phyloP scores from a whole-genome alignment of 768 basidiomycete species.

The Amanita exitialis region DNA sequence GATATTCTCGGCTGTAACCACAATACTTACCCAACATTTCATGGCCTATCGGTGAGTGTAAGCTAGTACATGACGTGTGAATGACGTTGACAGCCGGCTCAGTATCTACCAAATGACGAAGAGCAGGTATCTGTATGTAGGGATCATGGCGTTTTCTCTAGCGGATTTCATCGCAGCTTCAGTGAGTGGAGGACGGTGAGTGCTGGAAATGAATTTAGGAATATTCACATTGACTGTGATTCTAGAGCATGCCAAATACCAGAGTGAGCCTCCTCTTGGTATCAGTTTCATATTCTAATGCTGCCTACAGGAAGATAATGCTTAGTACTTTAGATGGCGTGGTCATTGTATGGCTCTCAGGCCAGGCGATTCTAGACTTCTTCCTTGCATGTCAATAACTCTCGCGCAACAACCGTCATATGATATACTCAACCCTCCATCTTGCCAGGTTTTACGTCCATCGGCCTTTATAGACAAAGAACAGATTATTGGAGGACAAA shows the following conservation, averaged over 20 bases:
- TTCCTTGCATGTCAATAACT: not conserved
- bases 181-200: not conserved
- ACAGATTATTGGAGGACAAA: not conserved
- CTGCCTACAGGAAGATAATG: not conserved
- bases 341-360: not conserved
- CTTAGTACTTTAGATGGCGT: not conserved
- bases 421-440: not conserved
- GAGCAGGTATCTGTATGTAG: constrained; percentile 4
- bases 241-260: not conserved
- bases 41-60: constrained; percentile 8
- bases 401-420: not conserved
- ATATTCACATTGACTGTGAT: not conserved
- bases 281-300: not conserved
- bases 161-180: not conserved
- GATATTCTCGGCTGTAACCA: constrained; percentile 10
- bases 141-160: constrained; percentile 6
- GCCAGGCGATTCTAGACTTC: not conserved
- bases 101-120: constrained; percentile 10
- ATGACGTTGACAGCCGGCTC: not conserved
- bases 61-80: not conserved
- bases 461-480: not conserved
- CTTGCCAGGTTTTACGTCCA: not conserved
- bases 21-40: constrained; percentile 12
- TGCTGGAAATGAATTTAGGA: not conserved
- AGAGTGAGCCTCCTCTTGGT: not conserved